A percentile compares a stretch with the other conserved stretches of the same genome.
These are phyloP conservation scores for Marvania coccoides DNA, from an alignment of 139 green algal species.

Conservation along the genomic window DNA sequence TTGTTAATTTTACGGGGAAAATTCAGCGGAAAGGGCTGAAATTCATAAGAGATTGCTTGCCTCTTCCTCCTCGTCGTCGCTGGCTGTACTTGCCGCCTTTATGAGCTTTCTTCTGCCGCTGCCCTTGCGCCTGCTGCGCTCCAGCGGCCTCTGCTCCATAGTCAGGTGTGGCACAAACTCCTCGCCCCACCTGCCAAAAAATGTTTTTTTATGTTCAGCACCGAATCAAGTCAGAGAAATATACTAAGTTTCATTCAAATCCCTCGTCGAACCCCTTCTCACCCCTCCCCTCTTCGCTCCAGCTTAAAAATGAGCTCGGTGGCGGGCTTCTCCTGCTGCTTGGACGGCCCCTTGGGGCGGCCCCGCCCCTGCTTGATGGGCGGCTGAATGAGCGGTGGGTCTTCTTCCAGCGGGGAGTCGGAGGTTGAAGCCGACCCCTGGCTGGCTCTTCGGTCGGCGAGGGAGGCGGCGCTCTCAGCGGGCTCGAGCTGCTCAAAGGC, in stretches of 20 bases:
- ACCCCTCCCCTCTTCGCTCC: slow-evolving; percentile 40
- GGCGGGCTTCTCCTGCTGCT: neutral
- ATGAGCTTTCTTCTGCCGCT: no score
- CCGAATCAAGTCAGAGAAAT: no score
- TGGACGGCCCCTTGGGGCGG: neutral
- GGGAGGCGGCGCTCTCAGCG: neutral
- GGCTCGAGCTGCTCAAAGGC: neutral
- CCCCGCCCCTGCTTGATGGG: neutral
- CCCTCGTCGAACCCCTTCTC: no score
- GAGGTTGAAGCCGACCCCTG: neutral
- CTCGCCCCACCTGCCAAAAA: no score
- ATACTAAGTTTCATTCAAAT: no score
- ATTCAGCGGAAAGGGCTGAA: neutral
- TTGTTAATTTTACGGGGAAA: neutral
- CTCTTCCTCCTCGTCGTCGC: neutral
- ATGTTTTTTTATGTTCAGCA: no score
- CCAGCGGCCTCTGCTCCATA: slow-evolving; percentile 33
- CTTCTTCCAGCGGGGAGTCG: neutral
- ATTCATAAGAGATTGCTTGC: neutral
- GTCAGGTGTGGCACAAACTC: slow-evolving; percentile 44
- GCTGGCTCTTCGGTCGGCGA: neutral
- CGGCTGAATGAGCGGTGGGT: neutral
- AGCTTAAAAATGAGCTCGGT: slow-evolving; percentile 50
- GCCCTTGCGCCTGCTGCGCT: no score
- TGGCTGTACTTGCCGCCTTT: neutral